Conservation (phyloP, 257 asterid species). For the Craterostigma plantagineum region DNA sequence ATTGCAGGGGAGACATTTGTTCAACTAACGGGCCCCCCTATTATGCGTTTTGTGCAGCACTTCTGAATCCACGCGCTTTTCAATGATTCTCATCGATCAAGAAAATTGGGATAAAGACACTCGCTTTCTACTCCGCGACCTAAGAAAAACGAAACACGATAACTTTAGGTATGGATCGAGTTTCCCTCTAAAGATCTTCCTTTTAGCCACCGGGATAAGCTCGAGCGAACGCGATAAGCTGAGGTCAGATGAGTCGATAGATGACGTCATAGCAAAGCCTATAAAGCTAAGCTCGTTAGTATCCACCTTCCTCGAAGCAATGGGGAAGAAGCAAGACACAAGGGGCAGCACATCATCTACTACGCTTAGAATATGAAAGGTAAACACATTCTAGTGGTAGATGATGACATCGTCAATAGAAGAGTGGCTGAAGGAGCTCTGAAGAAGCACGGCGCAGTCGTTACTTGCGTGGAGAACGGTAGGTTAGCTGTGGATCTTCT, state of each 20-base stretch:
- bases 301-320: slow-evolving; percentile 25
- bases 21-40: too few relatives aligned
- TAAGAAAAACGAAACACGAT: slow-evolving; percentile 14
- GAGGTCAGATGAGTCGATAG: slow-evolving; percentile 27
- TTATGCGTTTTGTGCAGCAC: too few relatives aligned
- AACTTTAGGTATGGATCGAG: slow-evolving; percentile 21
- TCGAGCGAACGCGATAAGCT: slow-evolving; percentile 19
- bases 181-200: slow-evolving; percentile 44
- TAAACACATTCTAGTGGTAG: slow-evolving; percentile 68
- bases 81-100: slow-evolving; percentile 54
- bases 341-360: slow-evolving; percentile 27
- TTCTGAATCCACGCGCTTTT: slow-evolving; percentile 2
- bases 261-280: slow-evolving; percentile 40
- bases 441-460: slow-evolving; percentile 85
- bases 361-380: slow-evolving; percentile 50
- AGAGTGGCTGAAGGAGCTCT: slow-evolving; percentile 79
- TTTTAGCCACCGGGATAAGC: slow-evolving; percentile 23
- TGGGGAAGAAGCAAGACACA: slow-evolving; percentile 26
- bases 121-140: too few relatives aligned
- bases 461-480: slow-evolving; percentile 63
- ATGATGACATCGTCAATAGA: slow-evolving; percentile 80
- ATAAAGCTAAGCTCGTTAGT: slow-evolving; percentile 34
- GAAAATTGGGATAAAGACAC: slow-evolving; percentile 55
- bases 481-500: slow-evolving; percentile 36
- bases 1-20: too few relatives aligned